These are phyloP conservation scores for Colletotrichum sp. DNA, from an alignment of 2,329 filamentous ascomycete genomes.

Conservation along the genomic window DNA sequence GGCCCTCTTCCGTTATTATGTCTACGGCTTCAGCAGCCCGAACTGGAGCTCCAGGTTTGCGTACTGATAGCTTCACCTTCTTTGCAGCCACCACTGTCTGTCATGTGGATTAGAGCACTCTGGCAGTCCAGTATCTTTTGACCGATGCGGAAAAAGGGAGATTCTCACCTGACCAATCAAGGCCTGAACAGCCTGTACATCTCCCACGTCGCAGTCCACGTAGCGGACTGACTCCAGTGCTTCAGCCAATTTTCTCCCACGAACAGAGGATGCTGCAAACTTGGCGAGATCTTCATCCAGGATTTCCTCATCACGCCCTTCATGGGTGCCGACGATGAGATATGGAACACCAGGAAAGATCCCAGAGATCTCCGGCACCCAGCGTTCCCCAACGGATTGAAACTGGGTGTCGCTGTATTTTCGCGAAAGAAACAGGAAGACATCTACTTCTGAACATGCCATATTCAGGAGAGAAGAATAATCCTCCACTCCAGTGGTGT, in stretches of 20 bases:
- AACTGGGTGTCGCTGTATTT: not conserved
- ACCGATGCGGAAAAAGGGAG: not conserved
- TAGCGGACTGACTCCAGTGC: not conserved
- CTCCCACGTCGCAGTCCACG: not conserved
- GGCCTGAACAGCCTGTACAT: not conserved
- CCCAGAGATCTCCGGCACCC: not conserved
- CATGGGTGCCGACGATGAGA: not conserved
- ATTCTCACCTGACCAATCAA: not conserved
- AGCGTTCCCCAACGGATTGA: not conserved
- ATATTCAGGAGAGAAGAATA: not conserved
- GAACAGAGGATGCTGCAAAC: not conserved
- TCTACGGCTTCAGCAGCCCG: not conserved
- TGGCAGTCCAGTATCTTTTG: not conserved
- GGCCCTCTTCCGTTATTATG: not conserved
- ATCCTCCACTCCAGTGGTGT: not conserved
- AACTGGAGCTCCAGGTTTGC: not conserved
- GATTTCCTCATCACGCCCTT: not conserved
- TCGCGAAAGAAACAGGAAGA: not conserved
- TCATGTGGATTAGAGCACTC: fast-evolving
- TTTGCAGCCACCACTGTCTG: not conserved
- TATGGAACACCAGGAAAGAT: not conserved
- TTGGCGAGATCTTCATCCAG: not conserved
- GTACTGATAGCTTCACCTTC: not conserved
- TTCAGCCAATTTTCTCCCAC: not conserved
- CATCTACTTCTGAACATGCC: not conserved